These are phyloP conservation scores for Russula abietina DNA, from an alignment of 768 basidiomycete species.

Conservation along the genomic window DNA sequence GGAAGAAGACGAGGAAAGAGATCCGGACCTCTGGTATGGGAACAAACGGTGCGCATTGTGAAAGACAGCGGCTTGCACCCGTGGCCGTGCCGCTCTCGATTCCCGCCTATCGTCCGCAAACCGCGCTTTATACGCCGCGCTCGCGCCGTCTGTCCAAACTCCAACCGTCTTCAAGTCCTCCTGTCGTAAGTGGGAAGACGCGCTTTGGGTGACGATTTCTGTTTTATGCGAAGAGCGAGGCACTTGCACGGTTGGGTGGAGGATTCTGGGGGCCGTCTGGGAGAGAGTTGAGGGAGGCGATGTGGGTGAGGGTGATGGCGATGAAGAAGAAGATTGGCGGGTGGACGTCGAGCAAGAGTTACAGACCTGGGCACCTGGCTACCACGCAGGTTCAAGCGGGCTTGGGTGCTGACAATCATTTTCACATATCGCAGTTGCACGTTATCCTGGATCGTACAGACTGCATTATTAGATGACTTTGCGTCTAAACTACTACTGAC, in stretches of 20 bases:
- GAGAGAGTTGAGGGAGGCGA: conserved; percentile 32
- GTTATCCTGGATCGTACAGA: conserved; percentile 71
- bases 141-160: conserved; percentile 68
- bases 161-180: conserved; percentile 59
- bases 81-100: conserved; percentile 68
- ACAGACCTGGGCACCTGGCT: conserved; percentile 51
- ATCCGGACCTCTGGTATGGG: conserved; percentile 56
- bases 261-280: conserved; percentile 77
- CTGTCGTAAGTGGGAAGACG: conserved; percentile 90
- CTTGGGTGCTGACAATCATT: conserved; percentile 62
- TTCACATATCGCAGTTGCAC: conserved; percentile 75
- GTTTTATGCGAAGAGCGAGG: conserved; percentile 70
- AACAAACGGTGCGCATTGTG: conserved; percentile 75
- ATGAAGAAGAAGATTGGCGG: conserved; percentile 47
- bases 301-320: conserved; percentile 28
- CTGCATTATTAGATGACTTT: conserved; percentile 61
- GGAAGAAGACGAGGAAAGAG: conserved; percentile 40
- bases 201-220: conserved; percentile 86
- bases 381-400: conserved; percentile 58
- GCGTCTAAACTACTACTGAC: conserved; percentile 51
- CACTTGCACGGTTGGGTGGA: conserved; percentile 56
- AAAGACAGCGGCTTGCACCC: conserved; percentile 88
- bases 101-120: conserved; percentile 54
- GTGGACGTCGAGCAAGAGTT: conserved; percentile 54
- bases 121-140: conserved; percentile 78